Evolutionary conservation across 495 filamentous ascomycete species (phyloP), one percentile per base, ranked within the genome.

Genomic region (Thozetella sp.): DNA sequence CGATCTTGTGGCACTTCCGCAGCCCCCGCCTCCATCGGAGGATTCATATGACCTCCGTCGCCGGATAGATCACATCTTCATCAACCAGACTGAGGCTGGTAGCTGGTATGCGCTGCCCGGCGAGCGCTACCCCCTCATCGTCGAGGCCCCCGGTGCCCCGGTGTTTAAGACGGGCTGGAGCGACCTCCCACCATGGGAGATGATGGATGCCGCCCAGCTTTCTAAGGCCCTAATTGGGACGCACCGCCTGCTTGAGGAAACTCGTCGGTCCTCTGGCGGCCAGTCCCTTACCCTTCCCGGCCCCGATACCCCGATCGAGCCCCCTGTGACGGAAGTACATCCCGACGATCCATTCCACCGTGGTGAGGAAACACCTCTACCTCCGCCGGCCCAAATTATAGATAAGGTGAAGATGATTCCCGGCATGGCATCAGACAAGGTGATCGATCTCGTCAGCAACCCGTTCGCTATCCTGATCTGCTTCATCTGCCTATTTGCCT

Each of bases 81-180:
- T 99, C 51, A 96, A 97, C 67, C 88, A 87, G 56, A 97, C 92
- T 9, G 85, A 90, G 62, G 80, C 80, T 37, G 93, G 93, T 37
- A 88, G 91, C 58, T 97, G 93, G 92, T 99, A 94, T 73, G 95
- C 93, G 19, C 84, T 99, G 73, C 97, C 95, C 0, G 94, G 96
- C 54, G 84, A 73, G 56, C 89, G 86, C 2, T 99, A 97, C 65
- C 95, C 95, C n/a, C 71, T 91, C 9, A 89, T 94, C 22, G 87
- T 93, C 11, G 85, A 90, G 22, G 84, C 87, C 3, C 88, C 89
- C 2, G 72, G 78, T 58, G 93, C 93, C 1, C 79, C 81, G 54
- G 87, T 86, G 62, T 87, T 89, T 59, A 79, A 79, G 40, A 78
- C 82, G 53, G 89, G 88, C 43, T 87, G 83, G 71, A 10, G 20